phyloP scores from a whole-genome alignment of 305 asterid species.

The Solanum hybrid region DNA sequence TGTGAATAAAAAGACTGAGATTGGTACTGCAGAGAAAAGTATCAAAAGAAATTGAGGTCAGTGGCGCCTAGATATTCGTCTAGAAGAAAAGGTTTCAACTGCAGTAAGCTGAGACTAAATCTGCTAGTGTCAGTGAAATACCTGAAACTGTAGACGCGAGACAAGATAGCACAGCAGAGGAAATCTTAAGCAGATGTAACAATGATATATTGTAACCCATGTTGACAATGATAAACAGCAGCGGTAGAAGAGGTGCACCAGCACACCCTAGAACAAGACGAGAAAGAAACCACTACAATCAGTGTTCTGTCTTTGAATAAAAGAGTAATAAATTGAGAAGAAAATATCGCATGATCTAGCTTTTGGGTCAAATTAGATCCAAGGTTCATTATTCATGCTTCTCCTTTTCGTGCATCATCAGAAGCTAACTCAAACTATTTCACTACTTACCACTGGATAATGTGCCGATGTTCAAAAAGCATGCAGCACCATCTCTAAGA shows the following conservation, averaged over 20 bases:
- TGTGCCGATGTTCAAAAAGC: slow-evolving; percentile 80
- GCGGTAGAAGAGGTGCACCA: slow-evolving; percentile 87
- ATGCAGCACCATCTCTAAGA: slow-evolving; percentile 88
- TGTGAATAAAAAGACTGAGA: slow-evolving; percentile 79
- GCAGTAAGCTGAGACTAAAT: not conserved
- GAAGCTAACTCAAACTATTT: not conserved
- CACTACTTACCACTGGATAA: slow-evolving; percentile 53
- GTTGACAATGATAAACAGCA: slow-evolving; percentile 75
- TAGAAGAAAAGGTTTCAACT: not conserved
- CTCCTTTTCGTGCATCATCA: not conserved
- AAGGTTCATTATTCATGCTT: not conserved
- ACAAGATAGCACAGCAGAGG: slow-evolving; percentile 87
- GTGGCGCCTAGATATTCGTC: not conserved
- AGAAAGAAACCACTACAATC: not conserved
- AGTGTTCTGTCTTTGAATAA: not conserved
- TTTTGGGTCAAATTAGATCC: not conserved
- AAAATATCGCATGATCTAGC: not conserved
- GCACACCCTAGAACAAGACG: slow-evolving; percentile 42
- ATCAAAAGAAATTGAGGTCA: not conserved
- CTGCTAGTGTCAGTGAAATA: slow-evolving; percentile 11
- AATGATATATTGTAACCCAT: slow-evolving; percentile 86
- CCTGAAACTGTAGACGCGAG: slow-evolving; percentile 89
- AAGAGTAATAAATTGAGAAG: not conserved
- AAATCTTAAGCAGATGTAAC: slow-evolving; percentile 80
- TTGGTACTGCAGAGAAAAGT: slow-evolving; percentile 48